These are phyloP conservation scores for Phaeosphaeriaceae sp. DNA, from an alignment of 2,329 filamentous ascomycete genomes.

Conservation along the genomic window DNA sequence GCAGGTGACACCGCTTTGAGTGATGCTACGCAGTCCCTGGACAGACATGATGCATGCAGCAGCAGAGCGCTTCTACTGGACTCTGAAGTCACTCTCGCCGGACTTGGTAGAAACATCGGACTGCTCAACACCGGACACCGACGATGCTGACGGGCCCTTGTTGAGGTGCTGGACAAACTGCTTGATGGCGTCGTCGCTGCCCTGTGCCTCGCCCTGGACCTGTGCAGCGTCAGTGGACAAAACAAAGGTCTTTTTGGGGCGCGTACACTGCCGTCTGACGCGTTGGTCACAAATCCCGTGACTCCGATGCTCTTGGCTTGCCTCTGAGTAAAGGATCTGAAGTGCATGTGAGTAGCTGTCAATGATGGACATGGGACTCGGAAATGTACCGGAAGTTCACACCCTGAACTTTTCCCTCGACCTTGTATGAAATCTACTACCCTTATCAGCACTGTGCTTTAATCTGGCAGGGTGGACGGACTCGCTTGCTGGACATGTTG, in stretches of 20 bases:
- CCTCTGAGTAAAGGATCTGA: conserved; percentile 48
- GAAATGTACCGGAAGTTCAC: conserved; percentile 59
- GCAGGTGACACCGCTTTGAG: background rate
- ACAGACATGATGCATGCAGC: no score
- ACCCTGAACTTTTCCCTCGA: conserved; percentile 57
- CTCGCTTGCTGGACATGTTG: conserved; percentile 46
- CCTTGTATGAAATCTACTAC: conserved; percentile 58
- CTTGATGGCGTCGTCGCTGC: conserved; percentile 67
- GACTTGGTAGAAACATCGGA: conserved; percentile 70
- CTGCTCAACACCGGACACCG: conserved; percentile 76
- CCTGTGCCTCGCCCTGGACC: conserved; percentile 92
- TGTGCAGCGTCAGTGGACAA: conserved; percentile 47
- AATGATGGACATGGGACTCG: no score
- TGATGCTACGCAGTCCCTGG: background rate
- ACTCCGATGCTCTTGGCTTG: conserved; percentile 53
- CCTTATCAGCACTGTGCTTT: conserved; percentile 23
- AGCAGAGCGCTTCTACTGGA: conserved; percentile 18
- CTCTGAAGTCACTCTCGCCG: conserved; percentile 69
- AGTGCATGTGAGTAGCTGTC: no score
- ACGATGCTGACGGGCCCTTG: conserved; percentile 73
- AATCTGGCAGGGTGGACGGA: conserved; percentile 20
- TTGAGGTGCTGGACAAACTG: conserved; percentile 78
- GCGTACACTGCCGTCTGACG: conserved; percentile 53
- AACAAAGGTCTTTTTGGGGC: background rate
- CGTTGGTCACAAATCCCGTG: conserved; percentile 57